Evolutionary conservation across 2,329 filamentous ascomycete species (phyloP).

Genomic region (Rutstroemia sp.): DNA sequence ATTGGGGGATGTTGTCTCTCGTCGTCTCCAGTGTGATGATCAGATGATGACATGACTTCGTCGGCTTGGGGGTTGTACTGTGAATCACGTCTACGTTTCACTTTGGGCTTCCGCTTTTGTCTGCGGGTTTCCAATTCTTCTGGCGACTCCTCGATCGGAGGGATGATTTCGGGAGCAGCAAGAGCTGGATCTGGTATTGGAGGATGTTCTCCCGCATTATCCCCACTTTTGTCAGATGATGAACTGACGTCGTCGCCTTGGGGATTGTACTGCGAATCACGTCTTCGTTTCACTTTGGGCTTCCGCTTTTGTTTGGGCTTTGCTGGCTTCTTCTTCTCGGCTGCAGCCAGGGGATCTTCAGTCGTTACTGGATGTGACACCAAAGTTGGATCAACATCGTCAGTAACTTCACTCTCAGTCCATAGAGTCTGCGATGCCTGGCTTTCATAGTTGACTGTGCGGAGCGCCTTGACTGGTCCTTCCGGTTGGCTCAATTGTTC

Average conservation of each 20-base stretch:
- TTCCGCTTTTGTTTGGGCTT: background rate
- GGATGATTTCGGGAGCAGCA: background rate
- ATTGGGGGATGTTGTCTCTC: background rate
- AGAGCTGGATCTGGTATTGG: background rate
- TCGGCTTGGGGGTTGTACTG: background rate
- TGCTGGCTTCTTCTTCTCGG: background rate
- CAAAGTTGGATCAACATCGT: background rate
- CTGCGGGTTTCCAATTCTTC: too few relatives aligned
- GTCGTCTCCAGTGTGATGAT: background rate
- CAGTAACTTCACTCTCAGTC: background rate
- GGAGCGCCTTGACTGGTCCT: too few relatives aligned
- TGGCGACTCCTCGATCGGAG: background rate
- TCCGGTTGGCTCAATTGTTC: background rate
- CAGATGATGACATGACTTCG: background rate
- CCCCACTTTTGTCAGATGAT: background rate
- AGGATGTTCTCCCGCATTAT: background rate
- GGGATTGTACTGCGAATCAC: background rate
- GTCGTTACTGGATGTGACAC: background rate
- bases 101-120: background rate
- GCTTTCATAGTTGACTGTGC: too few relatives aligned
- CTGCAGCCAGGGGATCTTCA: background rate
- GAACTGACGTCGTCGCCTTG: background rate
- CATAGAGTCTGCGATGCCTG: too few relatives aligned
- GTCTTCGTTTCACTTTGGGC: background rate
- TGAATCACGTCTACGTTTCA: background rate